A percentile compares a stretch with the other conserved stretches of the same genome.
phyloP scores from a whole-genome alignment of 257 asterid genomes.

The Gentiana dahurica region DNA sequence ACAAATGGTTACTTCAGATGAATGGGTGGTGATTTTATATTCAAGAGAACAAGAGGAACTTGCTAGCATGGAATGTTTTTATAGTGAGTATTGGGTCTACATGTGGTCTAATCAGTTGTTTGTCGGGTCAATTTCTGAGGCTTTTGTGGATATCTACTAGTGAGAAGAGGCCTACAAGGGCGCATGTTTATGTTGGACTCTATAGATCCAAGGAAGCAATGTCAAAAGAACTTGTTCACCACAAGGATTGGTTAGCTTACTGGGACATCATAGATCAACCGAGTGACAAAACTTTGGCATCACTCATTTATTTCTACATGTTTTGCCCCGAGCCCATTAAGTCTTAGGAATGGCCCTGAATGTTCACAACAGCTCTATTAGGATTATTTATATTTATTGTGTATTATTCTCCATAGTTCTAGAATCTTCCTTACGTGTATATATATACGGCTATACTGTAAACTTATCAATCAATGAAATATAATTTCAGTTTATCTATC shows the following conservation, averaged over 20 bases:
- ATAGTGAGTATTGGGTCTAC: conserved; percentile 70
- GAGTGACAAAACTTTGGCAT: conserved; percentile 62
- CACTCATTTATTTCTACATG: conserved; percentile 90
- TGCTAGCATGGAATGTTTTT: conserved; percentile 39
- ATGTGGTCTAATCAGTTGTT: conserved; percentile 36
- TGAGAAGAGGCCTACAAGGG: conserved; percentile 75
- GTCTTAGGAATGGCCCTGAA: too few species aligned
- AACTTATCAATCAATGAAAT: too few species aligned
- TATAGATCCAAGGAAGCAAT: conserved; percentile 79
- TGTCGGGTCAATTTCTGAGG: conserved; percentile 63
- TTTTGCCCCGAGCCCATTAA: conserved; percentile 18
- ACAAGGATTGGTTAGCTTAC: conserved; percentile 48
- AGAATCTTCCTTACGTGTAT: too few species aligned
- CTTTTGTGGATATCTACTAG: conserved; percentile 60
- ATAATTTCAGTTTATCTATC: too few species aligned
- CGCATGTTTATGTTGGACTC: conserved; percentile 72
- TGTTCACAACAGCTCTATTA: too few species aligned
- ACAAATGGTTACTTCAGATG: conserved; percentile 84
- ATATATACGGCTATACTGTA: too few species aligned
- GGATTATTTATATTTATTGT: too few species aligned
- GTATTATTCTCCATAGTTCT: too few species aligned
- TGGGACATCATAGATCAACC: conserved; percentile 74
- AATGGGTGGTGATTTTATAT: conserved; percentile 71
- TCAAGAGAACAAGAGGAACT: conserved; percentile 63
- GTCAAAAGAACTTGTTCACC: conserved; percentile 56